phyloP scores from a whole-genome alignment of 169 alveolate species.

The Neospora caninum region DNA sequence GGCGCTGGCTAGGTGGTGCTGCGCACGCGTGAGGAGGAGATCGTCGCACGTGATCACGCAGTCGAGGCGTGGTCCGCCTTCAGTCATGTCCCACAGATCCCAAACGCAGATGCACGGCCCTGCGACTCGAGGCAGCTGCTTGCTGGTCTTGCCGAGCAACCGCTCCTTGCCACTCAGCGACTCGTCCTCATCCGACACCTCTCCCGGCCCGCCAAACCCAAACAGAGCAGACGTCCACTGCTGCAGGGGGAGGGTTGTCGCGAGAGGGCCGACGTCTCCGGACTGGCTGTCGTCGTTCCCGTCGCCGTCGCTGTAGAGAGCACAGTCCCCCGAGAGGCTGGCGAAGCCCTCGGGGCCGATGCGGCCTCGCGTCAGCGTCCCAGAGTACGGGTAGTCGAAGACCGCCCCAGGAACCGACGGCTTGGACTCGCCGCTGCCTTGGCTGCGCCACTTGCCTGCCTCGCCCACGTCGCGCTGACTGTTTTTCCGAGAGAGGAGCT shows the following conservation, averaged over 20 bases:
- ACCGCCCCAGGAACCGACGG: neutral
- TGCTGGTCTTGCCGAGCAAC: neutral
- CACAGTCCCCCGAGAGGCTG: neutral
- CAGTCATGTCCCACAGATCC: constrained; percentile 50
- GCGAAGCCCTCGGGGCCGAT: neutral
- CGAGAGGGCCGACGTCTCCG: neutral
- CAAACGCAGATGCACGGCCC: constrained; percentile 65
- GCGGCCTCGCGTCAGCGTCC: neutral
- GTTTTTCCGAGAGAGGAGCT: neutral
- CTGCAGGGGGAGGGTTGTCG: neutral
- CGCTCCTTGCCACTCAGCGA: neutral
- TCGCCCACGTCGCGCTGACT: neutral
- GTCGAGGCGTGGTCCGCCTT: constrained; percentile 57
- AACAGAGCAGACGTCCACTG: constrained; percentile 28
- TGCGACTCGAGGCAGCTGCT: constrained; percentile 32
- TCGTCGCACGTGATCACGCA: constrained; percentile 67
- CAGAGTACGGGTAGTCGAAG: neutral
- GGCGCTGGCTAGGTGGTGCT: neutral
- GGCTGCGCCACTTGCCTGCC: neutral
- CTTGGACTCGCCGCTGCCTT: neutral
- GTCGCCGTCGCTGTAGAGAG: neutral
- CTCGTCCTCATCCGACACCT: neutral
- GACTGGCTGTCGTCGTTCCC: neutral
- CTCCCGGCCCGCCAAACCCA: neutral
- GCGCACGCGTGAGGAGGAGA: constrained; percentile 43